phyloP scores from a whole-genome alignment of 805 yeast genomes.

The Candida schatavii region DNA sequence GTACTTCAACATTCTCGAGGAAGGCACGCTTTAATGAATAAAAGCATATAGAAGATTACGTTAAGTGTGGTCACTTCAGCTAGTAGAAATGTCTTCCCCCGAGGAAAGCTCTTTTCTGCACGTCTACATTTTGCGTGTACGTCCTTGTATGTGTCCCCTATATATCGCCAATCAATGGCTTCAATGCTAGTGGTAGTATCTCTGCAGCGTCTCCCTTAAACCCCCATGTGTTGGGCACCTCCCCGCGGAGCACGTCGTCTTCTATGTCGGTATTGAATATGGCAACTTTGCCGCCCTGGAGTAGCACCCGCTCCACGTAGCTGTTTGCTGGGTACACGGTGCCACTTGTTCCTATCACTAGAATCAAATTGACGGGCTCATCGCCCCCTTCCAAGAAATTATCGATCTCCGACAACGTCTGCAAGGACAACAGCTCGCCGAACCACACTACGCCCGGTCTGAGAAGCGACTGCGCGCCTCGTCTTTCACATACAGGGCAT shows the following conservation, averaged over 20 bases:
- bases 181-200: constrained; percentile 63
- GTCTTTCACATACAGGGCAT: constrained; percentile 66
- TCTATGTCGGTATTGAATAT: constrained; percentile 74
- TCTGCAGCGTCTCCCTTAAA: constrained; percentile 79
- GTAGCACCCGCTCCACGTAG: constrained; percentile 72
- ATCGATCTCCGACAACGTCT: constrained; percentile 64
- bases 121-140: too few species aligned
- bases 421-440: constrained; percentile 80
- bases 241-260: constrained; percentile 38
- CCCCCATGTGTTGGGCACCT: constrained; percentile 55
- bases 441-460: constrained; percentile 95
- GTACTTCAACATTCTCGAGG: background rate
- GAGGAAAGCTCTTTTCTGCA: too few species aligned
- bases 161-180: constrained; percentile 39
- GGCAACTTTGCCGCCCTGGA: constrained; percentile 79
- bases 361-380: constrained; percentile 61
- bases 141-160: background rate
- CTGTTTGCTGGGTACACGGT: constrained; percentile 91
- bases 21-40: background rate
- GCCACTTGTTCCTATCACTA: constrained; percentile 85
- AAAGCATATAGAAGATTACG: too few species aligned
- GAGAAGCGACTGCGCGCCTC: constrained; percentile 45
- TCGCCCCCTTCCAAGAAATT: constrained; percentile 51
- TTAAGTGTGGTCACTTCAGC: too few species aligned
- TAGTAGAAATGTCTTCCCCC: too few species aligned